These are phyloP conservation scores for Waitea zeae DNA, from an alignment of 1,284 basidiomycete genomes.

Conservation along the genomic window DNA sequence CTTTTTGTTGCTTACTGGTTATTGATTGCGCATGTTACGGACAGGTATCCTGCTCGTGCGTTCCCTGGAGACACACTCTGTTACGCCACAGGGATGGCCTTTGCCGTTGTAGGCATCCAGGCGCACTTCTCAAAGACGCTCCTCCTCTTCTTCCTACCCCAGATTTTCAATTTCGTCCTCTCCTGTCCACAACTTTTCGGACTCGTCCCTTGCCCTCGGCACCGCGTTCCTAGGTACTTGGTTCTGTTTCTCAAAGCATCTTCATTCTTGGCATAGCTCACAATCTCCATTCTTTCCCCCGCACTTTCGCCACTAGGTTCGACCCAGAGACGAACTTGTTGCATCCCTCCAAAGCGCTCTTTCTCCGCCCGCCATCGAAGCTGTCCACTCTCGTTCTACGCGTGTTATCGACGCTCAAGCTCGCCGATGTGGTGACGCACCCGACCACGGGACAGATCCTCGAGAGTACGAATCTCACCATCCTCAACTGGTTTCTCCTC, in stretches of 20 bases:
- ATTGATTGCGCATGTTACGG: neutral
- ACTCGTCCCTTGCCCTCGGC: conserved; percentile 84
- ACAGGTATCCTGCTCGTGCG: conserved; percentile 88
- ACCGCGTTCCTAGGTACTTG: conserved; percentile 72
- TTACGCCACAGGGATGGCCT: conserved; percentile 96
- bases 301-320: too few species aligned
- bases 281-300: too few species aligned
- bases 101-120: conserved; percentile 89
- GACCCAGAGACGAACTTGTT: conserved; percentile 57
- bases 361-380: conserved; percentile 37
- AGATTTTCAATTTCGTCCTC: conserved; percentile 93
- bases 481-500: conserved; percentile 72
- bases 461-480: conserved; percentile 73
- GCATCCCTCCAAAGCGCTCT: conserved; percentile 51
- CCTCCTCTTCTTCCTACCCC: conserved; percentile 92
- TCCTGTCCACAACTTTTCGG: conserved; percentile 94
- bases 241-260: conserved; percentile 4
- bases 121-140: conserved; percentile 97
- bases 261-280: conserved; percentile 1
- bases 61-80: conserved; percentile 98
- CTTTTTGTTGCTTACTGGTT: conserved; percentile 1
- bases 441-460: conserved; percentile 35
- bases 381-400: conserved; percentile 37
- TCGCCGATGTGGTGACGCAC: conserved; percentile 50
- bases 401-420: conserved; percentile 37